Evolutionary conservation across 352 stramenopile species (phyloP), one percentile per base, ranked within the genome.

Genomic region (Phytophthora pinifolia): DNA sequence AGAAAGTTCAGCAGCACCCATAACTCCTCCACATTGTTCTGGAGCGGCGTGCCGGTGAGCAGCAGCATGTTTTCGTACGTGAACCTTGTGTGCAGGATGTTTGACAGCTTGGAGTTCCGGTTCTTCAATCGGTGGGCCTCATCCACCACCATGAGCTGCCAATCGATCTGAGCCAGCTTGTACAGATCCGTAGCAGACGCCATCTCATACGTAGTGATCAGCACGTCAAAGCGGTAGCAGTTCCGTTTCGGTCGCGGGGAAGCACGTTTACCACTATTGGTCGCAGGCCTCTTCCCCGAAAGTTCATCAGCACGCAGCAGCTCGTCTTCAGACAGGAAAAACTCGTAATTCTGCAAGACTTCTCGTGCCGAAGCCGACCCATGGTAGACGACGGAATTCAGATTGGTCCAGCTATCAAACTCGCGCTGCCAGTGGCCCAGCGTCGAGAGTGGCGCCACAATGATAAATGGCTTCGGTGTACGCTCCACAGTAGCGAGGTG

Each of bases 201-300:
- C 70, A 98, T 99, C 66, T 99, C 98, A 70, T 98, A 99, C 1
- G 97, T 99, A 15, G 98, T 99, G 31, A 99, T 97, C 10, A 99
- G 72, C 18, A 99, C 96, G 65, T 99, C 97, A 72, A 99, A 99
- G 14, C 96, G 84, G 55, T 94, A 89, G 52, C 85, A 86, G 17
- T 79, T 73, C 15, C 70, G 64, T 49, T 81, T 83, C 9, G 70
- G 49, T 27, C 66, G 66, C 0, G 71, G 55, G 2, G 63, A 25
- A 27, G 68, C 54, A 9, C 38, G 45, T 30, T 70, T 72, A 7
- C 46, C n/a, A 50, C 62, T 64, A 46, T 37, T 44, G 54, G 65
- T 30, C 1, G 31, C 18, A 13, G 30, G 2, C 20, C 54, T 65
- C 27, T 63, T 70, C 3, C 46, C 57, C 6, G 12, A 46, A 9